Percentiles rank a stretch among this genome's conserved stretches.
Conservation (phyloP, 208 protist genomes). For the Trypanosoma brucei region DNA sequence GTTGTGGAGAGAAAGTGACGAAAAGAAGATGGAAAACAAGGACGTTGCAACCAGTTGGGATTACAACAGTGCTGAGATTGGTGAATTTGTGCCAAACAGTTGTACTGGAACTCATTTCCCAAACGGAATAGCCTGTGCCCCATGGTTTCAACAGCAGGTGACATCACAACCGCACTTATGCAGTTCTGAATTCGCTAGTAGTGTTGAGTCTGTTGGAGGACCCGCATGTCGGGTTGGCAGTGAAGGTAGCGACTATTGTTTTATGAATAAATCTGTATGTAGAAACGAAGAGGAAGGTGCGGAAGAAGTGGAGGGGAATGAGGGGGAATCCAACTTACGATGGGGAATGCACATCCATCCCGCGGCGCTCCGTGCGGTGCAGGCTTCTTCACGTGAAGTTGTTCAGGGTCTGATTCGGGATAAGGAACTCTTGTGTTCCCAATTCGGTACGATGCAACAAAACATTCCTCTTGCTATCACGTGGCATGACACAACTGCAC, state of each 20-base stretch:
- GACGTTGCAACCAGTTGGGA: too few species aligned
- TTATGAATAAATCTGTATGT: not conserved
- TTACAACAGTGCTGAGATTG: too few species aligned
- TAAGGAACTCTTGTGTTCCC: not conserved
- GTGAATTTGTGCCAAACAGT: too few species aligned
- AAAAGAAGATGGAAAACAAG: too few species aligned
- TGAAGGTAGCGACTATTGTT: not conserved
- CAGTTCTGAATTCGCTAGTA: too few species aligned
- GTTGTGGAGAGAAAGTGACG: too few species aligned
- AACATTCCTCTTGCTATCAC: constrained; percentile 15
- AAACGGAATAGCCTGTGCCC: too few species aligned
- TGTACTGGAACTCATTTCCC: too few species aligned
- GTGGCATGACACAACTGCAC: constrained; percentile 7
- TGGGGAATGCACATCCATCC: constrained; percentile 15
- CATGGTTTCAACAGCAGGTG: too few species aligned
- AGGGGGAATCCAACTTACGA: not conserved
- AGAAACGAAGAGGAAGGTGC: not conserved
- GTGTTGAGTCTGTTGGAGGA: too few species aligned
- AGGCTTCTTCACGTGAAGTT: constrained; percentile 15
- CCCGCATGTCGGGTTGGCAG: too few species aligned
- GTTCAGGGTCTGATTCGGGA: constrained; percentile 6
- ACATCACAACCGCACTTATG: too few species aligned
- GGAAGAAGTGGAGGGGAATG: constrained; percentile 4
- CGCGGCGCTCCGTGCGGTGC: constrained; percentile 1
- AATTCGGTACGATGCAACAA: not conserved